Evolutionary conservation across 2,329 filamentous ascomycete genomes (phyloP).

Genomic region (Nigrospora osmanthi): DNA sequence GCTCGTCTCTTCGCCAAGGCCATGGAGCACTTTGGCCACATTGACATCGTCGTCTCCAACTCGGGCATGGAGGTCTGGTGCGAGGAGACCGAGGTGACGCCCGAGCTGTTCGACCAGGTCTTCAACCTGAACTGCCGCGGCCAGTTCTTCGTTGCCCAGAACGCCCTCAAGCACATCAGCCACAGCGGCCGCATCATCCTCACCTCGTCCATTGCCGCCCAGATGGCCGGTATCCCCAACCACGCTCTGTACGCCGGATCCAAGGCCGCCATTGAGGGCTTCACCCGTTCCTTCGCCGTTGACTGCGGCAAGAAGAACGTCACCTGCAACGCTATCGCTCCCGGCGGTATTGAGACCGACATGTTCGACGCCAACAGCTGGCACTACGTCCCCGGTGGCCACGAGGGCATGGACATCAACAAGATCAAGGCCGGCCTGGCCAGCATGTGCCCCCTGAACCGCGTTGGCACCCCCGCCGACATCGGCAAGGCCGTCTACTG

Average conservation of each 20-base stretch:
- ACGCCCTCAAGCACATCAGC: constrained; percentile 63
- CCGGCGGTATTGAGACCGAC: constrained; percentile 67
- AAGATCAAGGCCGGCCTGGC: constrained; percentile 48
- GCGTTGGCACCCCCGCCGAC: constrained; percentile 50
- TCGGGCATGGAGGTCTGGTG: constrained; percentile 66
- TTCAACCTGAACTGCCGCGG: constrained; percentile 65
- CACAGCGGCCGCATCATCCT: constrained; percentile 65
- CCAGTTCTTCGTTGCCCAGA: constrained; percentile 73
- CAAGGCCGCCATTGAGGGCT: constrained; percentile 67
- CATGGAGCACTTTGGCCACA: constrained; percentile 55
- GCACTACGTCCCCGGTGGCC: constrained; percentile 54
- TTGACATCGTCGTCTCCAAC: constrained; percentile 69
- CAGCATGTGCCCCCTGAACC: constrained; percentile 49
- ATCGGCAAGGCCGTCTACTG: constrained; percentile 50
- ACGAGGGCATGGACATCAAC: constrained; percentile 40
- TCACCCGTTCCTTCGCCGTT: constrained; percentile 63
- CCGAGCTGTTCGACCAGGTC: constrained; percentile 64
- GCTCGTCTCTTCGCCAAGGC: constrained; percentile 57
- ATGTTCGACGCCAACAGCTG: constrained; percentile 68
- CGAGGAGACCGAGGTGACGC: constrained; percentile 59
- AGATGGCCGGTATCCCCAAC: constrained; percentile 58
- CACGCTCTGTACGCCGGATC: constrained; percentile 65
- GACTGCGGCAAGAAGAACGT: constrained; percentile 62
- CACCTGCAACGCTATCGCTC: constrained; percentile 66
- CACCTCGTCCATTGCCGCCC: constrained; percentile 62